Evolutionary conservation across 768 basidiomycete genomes (phyloP), one percentile per base, ranked within the genome.

Genomic region (Chalciporus chontae): DNA sequence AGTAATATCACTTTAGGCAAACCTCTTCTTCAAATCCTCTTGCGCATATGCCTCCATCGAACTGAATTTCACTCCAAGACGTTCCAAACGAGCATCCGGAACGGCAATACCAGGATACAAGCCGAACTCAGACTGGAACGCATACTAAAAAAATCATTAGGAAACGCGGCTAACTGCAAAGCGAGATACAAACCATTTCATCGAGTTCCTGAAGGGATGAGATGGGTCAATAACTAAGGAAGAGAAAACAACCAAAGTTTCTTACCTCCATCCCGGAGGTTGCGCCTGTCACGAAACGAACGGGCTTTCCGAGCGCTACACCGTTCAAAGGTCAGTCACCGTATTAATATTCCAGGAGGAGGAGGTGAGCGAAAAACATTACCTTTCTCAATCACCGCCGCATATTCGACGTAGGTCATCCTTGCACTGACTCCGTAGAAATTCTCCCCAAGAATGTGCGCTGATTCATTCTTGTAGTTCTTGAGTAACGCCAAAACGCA

Each of bases 351-450:
- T 10, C 15, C 11, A 26, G 34, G 26, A 26, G 26, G 26, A 26
- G 26, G 7, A 1, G 13, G 23, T 27, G 11, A 18, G 11, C 0
- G 17, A 15, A 23, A 31, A 14, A 47, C 21, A 6, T 6, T 36
- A 62, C 62, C 62, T 50, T 56, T 49, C 29, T 56, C 47, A 9
- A 65, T 54, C 31, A 47, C 44, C 0, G 45, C 40, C 11, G 48
- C 52, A 11, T 53, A 62, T 10, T 55, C 45, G 4, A 52, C 37
- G 23, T 59, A 65, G 24, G 2, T 57, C 45, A 57, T 43, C 39
- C 57, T 59, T 34, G 54, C 63, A n/a, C 60, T 52, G 26, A 60
- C 47, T n/a, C 51, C 64, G 18, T 65, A 64, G 32, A 64, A 63
- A 0, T 53, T 63, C 14, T 58, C 27, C 7, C 54, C 61, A n/a